phyloP scores from a whole-genome alignment of 2,329 filamentous ascomycete genomes.

The Aureobasidium sp. region DNA sequence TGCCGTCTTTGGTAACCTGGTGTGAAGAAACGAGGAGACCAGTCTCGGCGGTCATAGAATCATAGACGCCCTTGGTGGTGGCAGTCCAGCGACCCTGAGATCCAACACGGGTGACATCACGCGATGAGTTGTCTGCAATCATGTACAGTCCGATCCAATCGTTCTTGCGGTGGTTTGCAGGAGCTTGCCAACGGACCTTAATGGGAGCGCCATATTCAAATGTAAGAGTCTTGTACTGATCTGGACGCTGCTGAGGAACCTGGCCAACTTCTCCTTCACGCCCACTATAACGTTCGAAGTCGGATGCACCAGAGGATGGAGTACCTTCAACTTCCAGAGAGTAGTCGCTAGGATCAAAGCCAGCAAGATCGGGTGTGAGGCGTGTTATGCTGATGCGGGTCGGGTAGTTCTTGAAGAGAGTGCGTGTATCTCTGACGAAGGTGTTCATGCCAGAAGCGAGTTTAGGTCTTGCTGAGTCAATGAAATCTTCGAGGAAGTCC shows the following conservation, averaged over 20 bases:
- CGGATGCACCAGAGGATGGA: constrained; percentile 41
- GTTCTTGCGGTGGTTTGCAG: constrained; percentile 74
- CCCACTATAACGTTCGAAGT: constrained; percentile 53
- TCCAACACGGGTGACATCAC: constrained; percentile 73
- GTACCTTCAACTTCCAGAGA: constrained; percentile 56
- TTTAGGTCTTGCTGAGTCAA: constrained; percentile 78
- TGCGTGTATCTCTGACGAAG: constrained; percentile 79
- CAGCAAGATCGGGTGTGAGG: constrained; percentile 70
- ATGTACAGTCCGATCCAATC: constrained; percentile 97
- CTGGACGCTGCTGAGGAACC: constrained; percentile 52
- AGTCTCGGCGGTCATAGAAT: constrained; percentile 63
- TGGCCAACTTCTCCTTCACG: constrained; percentile 66
- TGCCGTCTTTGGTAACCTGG: constrained; percentile 41
- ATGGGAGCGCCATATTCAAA: constrained; percentile 89
- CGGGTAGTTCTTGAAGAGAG: constrained; percentile 83
- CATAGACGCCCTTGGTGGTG: constrained; percentile 67
- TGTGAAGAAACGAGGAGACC: constrained; percentile 67
- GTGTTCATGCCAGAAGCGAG: constrained; percentile 77
- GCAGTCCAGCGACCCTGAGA: constrained; percentile 87
- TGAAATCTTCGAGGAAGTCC: constrained; percentile 82
- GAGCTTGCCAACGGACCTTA: constrained; percentile 82
- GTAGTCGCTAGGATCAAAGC: constrained; percentile 72
- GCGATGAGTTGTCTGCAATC: constrained; percentile 85
- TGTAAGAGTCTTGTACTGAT: constrained; percentile 62
- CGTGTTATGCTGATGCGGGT: constrained; percentile 75